Percentiles rank a stretch among this genome's conserved stretches.
Conservation (phyloP, 371 early-diverging fungal species). For the Actinomucor elegans region DNA sequence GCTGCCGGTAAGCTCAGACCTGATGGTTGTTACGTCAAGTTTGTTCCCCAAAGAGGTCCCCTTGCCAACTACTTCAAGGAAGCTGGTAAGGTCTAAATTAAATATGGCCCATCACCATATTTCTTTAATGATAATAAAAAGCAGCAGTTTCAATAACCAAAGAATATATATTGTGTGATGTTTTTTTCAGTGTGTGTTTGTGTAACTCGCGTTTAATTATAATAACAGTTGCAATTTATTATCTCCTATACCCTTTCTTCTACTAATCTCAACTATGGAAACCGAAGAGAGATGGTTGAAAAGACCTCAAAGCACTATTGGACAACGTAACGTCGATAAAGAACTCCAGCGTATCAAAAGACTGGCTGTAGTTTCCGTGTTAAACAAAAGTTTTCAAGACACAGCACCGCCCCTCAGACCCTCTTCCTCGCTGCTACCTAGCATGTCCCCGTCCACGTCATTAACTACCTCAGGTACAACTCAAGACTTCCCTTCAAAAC, state of each 20-base stretch:
- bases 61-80: constrained; percentile 62
- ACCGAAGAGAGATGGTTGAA: neutral
- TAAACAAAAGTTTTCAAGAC: constrained; percentile 34
- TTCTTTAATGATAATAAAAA: no score
- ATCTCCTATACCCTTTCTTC: no score
- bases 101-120: no score
- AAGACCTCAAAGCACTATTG: constrained; percentile 1
- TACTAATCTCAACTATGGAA: constrained; percentile 13
- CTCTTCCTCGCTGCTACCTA: neutral
- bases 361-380: constrained; percentile 41
- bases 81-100: constrained; percentile 34
- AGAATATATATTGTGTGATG: no score
- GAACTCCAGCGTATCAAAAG: constrained; percentile 47
- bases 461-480: neutral
- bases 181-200: neutral
- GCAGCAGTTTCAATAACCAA: no score
- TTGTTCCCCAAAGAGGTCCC: constrained; percentile 89
- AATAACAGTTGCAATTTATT: neutral
- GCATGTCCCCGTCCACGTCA: constrained; percentile 15
- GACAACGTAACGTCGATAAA: constrained; percentile 29
- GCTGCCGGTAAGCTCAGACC: constrained; percentile 83
- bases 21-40: constrained; percentile 98
- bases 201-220: constrained; percentile 5
- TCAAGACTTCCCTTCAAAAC: neutral
- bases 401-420: constrained; percentile 9